Evolutionary conservation across 495 filamentous ascomycete species (phyloP).

Genomic region (Penicillium lividum): DNA sequence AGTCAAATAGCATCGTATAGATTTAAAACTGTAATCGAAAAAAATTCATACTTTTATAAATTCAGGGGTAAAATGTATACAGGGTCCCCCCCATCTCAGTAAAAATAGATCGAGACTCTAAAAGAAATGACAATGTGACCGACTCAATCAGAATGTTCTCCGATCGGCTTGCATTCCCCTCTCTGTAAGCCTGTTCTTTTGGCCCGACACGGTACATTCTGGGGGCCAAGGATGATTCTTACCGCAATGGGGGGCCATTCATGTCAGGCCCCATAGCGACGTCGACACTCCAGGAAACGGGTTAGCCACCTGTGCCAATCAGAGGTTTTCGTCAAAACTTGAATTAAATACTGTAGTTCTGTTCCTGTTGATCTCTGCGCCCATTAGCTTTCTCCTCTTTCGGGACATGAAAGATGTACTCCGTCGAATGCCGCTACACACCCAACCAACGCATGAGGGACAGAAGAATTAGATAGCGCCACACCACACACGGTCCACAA

Average conservation of each 20-base stretch:
- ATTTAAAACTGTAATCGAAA: no score
- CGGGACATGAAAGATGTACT: slow-evolving; percentile 14
- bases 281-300: slow-evolving; percentile 25
- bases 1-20: no score
- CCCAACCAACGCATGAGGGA: slow-evolving; percentile 29
- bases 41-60: neutral
- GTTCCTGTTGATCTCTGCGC: slow-evolving; percentile 25
- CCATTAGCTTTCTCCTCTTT: neutral
- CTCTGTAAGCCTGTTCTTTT: neutral
- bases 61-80: neutral
- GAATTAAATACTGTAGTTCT: slow-evolving; percentile 24
- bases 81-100: neutral
- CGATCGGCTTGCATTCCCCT: neutral
- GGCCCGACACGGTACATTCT: neutral
- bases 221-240: neutral
- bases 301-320: slow-evolving; percentile 29
- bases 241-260: slow-evolving; percentile 1
- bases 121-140: neutral
- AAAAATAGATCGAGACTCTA: neutral
- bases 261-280: slow-evolving; percentile 22
- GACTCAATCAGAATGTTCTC: neutral
- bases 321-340: slow-evolving; percentile 24
- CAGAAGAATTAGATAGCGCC: slow-evolving; percentile 26
- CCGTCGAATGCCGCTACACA: slow-evolving; percentile 25
- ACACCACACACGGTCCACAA: slow-evolving; percentile 30